Base-by-base conservation (phyloP, 2,329 filamentous ascomycete genomes). In the Dothidotthia symphoricarpi region DNA sequence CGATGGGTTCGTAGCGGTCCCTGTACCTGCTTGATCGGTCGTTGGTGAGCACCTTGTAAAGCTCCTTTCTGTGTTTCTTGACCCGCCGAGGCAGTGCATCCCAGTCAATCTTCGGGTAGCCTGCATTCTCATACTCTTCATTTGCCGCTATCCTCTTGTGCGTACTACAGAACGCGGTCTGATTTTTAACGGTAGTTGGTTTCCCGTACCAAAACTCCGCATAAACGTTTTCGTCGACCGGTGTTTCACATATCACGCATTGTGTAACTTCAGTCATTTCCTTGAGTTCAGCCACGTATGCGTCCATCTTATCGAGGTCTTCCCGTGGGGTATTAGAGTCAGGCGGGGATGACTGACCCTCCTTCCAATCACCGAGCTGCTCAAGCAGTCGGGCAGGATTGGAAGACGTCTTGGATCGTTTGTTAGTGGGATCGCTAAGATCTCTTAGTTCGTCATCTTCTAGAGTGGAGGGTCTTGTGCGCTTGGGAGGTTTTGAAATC, bases 91-190 rank as follows among this genome's bases (percentile, higher is more conserved):
- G 73, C 16, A 94, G 72, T 0, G 49, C 56, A 1, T 68, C 62
- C 87, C 88, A 95, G 41, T 87, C 68, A 34, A 95, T 84, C 0
- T 68, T 61, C 0, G 88, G 88, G 59, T 91, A 93, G 0, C 77
- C 75, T 28, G 71, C 75, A 11, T 72, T 61, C 8, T 51, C 41
- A 71, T 76, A 80, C 39, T 74, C 66, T 13, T 63, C 34, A n/a
- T 47, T 34, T 0, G 65, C 65, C 7, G 49, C 47, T 2, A 43
- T 41, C 44, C 48, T 67, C 51, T 40, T 59, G 42, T 71, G 68
- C 2, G 54, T 35, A 17, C 51, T 52, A 48, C 68, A 70, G 41
- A 69, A 70, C 7, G 52, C 36, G 11, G 53, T 51, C 40, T 87
- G 81, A 52, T 77, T 71, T 22, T 72, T 71, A 24, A 85, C 75